Percentiles rank a stretch among this genome's conserved stretches.
Evolutionary conservation across 2,329 filamentous ascomycete species (phyloP).

Genomic region (Helotiales sp.): DNA sequence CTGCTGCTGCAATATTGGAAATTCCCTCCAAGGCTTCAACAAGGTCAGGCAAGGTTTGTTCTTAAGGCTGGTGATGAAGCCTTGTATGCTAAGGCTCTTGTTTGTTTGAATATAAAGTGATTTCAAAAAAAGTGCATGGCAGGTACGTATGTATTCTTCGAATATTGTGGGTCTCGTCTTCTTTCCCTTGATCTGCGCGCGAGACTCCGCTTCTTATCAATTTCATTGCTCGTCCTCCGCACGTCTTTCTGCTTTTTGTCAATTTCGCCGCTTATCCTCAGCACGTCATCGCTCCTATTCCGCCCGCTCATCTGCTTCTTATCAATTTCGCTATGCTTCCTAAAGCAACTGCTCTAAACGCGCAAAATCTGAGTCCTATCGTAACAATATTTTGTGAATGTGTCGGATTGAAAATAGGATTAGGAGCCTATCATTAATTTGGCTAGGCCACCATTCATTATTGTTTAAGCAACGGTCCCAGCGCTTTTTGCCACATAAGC

Average conservation of each 20-base stretch:
- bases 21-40: slow-evolving; percentile 34
- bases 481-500: neutral
- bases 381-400: no score
- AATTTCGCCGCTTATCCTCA: slow-evolving; percentile 13
- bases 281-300: neutral
- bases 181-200: no score
- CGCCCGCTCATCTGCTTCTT: no score
- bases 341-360: slow-evolving; percentile 18
- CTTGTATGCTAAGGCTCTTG: slow-evolving; percentile 34
- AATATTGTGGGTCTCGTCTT: slow-evolving; percentile 32
- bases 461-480: no score
- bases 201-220: slow-evolving; percentile 14
- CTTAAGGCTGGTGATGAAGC: slow-evolving; percentile 33
- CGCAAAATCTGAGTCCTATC: no score
- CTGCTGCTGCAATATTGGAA: slow-evolving; percentile 28
- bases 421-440: no score
- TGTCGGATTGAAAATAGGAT: no score
- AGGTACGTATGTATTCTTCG: slow-evolving; percentile 33
- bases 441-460: no score
- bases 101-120: slow-evolving; percentile 35
- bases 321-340: no score
- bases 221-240: slow-evolving; percentile 26
- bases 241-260: slow-evolving; percentile 21
- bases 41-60: slow-evolving; percentile 33
- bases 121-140: slow-evolving; percentile 32